Evolutionary conservation across 2,329 filamentous ascomycete genomes (phyloP), one percentile per base, ranked within the genome.

Genomic region (Cytospora piceicola): DNA sequence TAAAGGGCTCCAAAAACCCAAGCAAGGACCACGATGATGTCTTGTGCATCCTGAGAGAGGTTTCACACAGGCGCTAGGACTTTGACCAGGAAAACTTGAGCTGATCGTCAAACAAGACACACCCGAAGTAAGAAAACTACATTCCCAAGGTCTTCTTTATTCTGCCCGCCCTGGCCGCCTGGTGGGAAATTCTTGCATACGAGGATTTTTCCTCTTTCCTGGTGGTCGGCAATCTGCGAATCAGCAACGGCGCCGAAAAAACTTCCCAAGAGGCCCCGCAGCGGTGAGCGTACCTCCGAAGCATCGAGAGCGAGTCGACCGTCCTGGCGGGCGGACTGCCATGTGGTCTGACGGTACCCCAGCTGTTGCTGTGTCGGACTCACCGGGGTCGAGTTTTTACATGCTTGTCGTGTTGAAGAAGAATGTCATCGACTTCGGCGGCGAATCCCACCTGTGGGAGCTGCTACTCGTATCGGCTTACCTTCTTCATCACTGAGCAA

Each of bases 211-310:
- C 30, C 36, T 17, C 30, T 51, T 57, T 46, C 56, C 61, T 30
- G 30, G 61, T 51, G 53, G 61, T 63, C 61, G 61, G 53, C 61
- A 63, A 57, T 63, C 30, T 63, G 61, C 53, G 61, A 57, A 46
- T 42, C 53, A 52, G 61, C 39, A 63, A 30, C 53, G 61, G 53
- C 61, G 46, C 46, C 46, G n/a, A 24, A 22, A 22, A 24, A 22
- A 49, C 30, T 63, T 42, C 20, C 58, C 39, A 51, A 2, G 54
- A 7, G 39, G 22, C 39, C 24, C 29, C 60, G 52, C 42, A 57
- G 49, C 61, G 49, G 53, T 54, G 61, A 63, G 61, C 53, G 46
- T 24, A 9, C 46, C 22, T 22, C 22, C 53, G 60, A 54, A 27
- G 27, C 42, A 57, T 42, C 15, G 53, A 57, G 39, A 51, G 61